Evolutionary conservation across 2,329 filamentous ascomycete genomes (phyloP).

Genomic region (Onygena corvina): DNA sequence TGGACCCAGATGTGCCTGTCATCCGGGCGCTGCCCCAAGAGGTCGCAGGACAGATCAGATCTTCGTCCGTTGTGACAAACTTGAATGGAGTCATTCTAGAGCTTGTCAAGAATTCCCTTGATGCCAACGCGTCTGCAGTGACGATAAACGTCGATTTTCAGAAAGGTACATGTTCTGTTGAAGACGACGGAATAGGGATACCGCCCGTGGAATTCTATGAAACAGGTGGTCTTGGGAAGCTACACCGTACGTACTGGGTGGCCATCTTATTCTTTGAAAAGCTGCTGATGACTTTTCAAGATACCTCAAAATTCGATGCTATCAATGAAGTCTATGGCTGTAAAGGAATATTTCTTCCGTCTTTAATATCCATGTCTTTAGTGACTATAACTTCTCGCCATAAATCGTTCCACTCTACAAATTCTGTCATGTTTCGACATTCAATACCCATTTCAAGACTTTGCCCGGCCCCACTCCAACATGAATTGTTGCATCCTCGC

Average conservation of each 20-base stretch:
- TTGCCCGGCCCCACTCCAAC: constrained; percentile 47
- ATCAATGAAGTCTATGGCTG: constrained; percentile 47
- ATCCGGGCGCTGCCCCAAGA: constrained; percentile 52
- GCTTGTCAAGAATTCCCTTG: constrained; percentile 71
- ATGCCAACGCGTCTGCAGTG: constrained; percentile 60
- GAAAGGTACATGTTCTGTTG: constrained; percentile 63
- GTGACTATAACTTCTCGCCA: constrained; percentile 65
- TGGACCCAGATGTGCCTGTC: background rate
- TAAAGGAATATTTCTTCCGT: constrained; percentile 64
- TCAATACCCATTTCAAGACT: constrained; percentile 54
- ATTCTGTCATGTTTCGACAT: constrained; percentile 58
- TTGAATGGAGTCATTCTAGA: constrained; percentile 60
- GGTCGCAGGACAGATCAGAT: constrained; percentile 68
- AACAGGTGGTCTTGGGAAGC: constrained; percentile 57
- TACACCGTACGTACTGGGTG: constrained; percentile 50
- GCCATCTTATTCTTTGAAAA: background rate
- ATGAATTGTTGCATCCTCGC: constrained; percentile 41
- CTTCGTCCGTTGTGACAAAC: constrained; percentile 65
- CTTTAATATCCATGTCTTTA: constrained; percentile 62
- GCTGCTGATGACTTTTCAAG: constrained; percentile 34
- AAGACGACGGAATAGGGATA: constrained; percentile 79
- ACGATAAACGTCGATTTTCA: constrained; percentile 60
- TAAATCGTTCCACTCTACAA: constrained; percentile 36
- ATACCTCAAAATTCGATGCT: constrained; percentile 60
- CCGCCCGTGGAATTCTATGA: constrained; percentile 57